Percentiles rank a stretch among this genome's conserved stretches.
Conservation (phyloP, 768 basidiomycete genomes). For the Tricholoma bakamatsutake region DNA sequence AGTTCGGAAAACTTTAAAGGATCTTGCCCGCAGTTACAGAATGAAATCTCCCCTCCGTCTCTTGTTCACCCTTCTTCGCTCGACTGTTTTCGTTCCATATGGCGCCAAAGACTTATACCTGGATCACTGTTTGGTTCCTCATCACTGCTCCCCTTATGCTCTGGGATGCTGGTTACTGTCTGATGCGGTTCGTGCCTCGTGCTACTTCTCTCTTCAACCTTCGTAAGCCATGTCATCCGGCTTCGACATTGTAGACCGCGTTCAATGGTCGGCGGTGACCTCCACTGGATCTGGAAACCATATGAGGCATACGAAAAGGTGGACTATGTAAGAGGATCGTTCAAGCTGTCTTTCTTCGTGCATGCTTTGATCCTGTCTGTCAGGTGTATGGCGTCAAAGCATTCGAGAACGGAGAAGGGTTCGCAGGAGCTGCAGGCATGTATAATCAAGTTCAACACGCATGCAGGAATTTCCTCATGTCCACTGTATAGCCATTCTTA, state of each 20-base stretch:
- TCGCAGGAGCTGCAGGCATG: slow-evolving; percentile 71
- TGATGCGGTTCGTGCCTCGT: slow-evolving; percentile 30
- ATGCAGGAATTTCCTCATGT: background rate
- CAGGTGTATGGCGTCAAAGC: slow-evolving; percentile 71
- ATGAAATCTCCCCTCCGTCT: slow-evolving; percentile 9
- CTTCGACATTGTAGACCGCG: slow-evolving; percentile 27
- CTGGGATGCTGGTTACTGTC: slow-evolving; percentile 62
- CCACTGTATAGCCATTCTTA: slow-evolving; percentile 52
- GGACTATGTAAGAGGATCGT: slow-evolving; percentile 21
- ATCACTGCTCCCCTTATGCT: slow-evolving; percentile 55
- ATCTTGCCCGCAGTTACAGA: background rate
- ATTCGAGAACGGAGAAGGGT: slow-evolving; percentile 57
- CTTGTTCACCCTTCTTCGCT: slow-evolving; percentile 3
- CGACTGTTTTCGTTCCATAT: slow-evolving; percentile 9
- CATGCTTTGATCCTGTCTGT: slow-evolving; percentile 2
- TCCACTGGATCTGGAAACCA: slow-evolving; percentile 80
- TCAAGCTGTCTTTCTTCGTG: background rate
- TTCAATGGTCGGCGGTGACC: slow-evolving; percentile 59
- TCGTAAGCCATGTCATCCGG: background rate
- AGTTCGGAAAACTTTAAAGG: slow-evolving; percentile 17
- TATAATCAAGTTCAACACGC: background rate
- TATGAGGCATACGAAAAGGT: slow-evolving; percentile 65
- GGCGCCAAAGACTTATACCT: slow-evolving; percentile 33
- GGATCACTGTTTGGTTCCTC: slow-evolving; percentile 52
- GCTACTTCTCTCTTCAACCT: slow-evolving; percentile 31